These are phyloP conservation scores for Ascoidea tarda DNA, from an alignment of 805 yeast species.

Conservation along the genomic window DNA sequence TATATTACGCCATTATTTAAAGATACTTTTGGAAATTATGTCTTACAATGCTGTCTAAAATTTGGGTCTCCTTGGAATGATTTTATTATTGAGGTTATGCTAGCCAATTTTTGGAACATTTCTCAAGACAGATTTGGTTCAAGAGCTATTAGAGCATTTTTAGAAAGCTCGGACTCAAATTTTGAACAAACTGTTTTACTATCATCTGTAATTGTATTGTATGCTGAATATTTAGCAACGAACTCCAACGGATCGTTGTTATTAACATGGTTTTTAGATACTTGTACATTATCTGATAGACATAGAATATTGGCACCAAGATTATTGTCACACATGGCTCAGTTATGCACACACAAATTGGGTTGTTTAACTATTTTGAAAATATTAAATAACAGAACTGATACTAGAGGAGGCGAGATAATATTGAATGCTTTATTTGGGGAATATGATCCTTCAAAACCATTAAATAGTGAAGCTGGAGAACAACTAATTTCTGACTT, in stretches of 20 bases:
- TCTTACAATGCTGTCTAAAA: constrained; percentile 83
- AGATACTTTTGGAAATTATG: constrained; percentile 96
- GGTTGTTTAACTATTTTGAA: constrained; percentile 77
- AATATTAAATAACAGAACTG: constrained; percentile 56
- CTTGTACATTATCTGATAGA: constrained; percentile 53
- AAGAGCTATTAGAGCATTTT: constrained; percentile 83
- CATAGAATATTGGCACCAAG: constrained; percentile 50
- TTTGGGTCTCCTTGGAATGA: constrained; percentile 84
- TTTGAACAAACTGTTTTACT: constrained; percentile 57
- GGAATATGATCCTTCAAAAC: constrained; percentile 16
- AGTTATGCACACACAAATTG: constrained; percentile 64
- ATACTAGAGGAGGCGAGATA: constrained; percentile 41
- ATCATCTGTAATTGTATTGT: constrained; percentile 63
- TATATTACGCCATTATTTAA: constrained; percentile 76
- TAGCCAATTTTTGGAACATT: constrained; percentile 65
- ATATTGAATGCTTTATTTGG: constrained; percentile 61
- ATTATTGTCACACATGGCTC: constrained; percentile 45
- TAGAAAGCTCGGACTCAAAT: constrained; percentile 63
- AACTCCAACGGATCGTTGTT: constrained; percentile 82
- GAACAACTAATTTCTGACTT: no score
- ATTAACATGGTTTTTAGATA: constrained; percentile 90
- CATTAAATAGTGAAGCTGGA: constrained; percentile 6
- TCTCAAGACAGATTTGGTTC: constrained; percentile 90
- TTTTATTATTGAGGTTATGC: constrained; percentile 73
- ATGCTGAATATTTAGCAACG: constrained; percentile 65